Conservation (phyloP, 2,329 filamentous ascomycete genomes). For the Diaporthe ampelina region DNA sequence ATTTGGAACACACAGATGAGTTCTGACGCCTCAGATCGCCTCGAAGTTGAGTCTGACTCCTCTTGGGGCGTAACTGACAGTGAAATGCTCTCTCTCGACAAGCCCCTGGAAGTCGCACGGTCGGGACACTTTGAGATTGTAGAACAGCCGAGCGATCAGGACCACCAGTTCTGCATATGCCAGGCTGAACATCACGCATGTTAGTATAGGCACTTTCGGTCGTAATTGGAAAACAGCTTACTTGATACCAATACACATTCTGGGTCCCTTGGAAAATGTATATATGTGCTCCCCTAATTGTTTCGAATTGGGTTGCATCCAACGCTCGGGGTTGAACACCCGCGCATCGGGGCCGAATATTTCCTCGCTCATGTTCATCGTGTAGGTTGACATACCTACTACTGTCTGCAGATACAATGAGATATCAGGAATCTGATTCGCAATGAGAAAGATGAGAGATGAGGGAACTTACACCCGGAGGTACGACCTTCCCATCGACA, state of each 20-base stretch:
- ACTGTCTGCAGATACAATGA: background rate
- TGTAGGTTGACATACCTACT: background rate
- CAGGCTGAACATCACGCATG: background rate
- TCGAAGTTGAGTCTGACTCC: background rate
- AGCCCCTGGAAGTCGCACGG: background rate
- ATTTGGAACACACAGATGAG: rapidly evolving
- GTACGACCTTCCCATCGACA: background rate
- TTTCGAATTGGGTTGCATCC: background rate
- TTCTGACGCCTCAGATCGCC: background rate
- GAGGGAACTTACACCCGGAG: background rate
- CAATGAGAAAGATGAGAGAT: background rate
- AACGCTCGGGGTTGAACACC: background rate
- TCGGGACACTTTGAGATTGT: background rate
- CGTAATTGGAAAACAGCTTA: background rate
- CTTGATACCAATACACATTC: background rate
- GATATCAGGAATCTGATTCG: no score
- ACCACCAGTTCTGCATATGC: background rate
- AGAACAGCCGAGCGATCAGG: background rate
- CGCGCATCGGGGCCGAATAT: background rate
- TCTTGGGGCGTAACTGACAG: background rate
- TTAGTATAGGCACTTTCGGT: background rate
- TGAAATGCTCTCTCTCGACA: background rate
- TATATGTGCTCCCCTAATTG: background rate
- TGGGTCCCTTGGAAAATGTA: background rate
- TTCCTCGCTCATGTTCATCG: slow-evolving; percentile 10